Base-by-base conservation (phyloP, 495 filamentous ascomycete genomes). In the Aspergillus taichungensis region DNA sequence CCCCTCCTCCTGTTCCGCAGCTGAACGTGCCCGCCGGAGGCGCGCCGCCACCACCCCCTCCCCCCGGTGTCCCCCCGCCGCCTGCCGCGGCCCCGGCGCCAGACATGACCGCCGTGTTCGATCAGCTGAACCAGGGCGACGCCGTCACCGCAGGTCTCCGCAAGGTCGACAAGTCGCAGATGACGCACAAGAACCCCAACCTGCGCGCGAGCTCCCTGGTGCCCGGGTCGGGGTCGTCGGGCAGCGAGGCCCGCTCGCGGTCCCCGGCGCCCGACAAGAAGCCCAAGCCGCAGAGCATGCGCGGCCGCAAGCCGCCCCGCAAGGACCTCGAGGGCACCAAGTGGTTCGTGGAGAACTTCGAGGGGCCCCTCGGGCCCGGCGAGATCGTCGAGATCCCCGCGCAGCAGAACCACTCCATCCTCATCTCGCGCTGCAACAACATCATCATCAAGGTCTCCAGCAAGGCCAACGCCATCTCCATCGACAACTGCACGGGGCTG, bases 161-260 rank as follows among this genome's bases (percentile, higher is more conserved):
- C 43, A 99, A 95, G 70, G 92, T 99, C 27, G 88, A 95, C 66
- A 87, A 82, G 55, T 88, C 83, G 13, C 67, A 95, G 57, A 95
- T 95, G 89, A 97, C 92, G 37, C 92, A 99, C 72, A 97, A 96
- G 72, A 99, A 99, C 67, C 92, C 94, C n/a, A 77, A 78, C 13
- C 73, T 99, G 18, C 82, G 92, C 32, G 79, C 84, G 9, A 71
- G 75, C 41, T 84, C 83, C 7, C 76, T 77, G 8, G 88, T 89
- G 6, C 64, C 71, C 6, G 70, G 66, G 27, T 68, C 74, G 35
- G 66, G 73, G 41, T 78, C 79, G 36, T 60, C 66, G 14, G 70
- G 64, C 36, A 74, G 71, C 34, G 50, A 62, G 13, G 47, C 47
- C 24, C 77, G 85, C 12, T 76, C 74, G 28, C 94, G 89, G 75